These are phyloP conservation scores for Fusarium sp. DNA, from an alignment of 2,329 filamentous ascomycete genomes.

Conservation along the genomic window DNA sequence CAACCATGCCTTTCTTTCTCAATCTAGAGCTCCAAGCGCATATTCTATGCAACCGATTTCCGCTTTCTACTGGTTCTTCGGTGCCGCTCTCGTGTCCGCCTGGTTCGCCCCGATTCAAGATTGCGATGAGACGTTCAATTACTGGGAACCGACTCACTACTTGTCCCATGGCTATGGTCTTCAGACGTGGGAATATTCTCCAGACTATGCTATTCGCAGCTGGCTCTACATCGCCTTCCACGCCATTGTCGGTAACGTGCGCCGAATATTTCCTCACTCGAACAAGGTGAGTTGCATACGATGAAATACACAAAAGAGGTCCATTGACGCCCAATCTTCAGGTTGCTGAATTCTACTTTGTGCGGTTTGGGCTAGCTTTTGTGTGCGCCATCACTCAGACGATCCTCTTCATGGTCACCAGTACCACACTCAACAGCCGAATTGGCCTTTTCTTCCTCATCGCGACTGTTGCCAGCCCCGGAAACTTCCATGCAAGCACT, in stretches of 20 bases:
- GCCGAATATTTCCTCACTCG: constrained; percentile 69
- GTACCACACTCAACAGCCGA: constrained; percentile 78
- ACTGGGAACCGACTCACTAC: constrained; percentile 98
- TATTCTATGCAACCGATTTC: constrained; percentile 76
- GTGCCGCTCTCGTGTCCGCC: constrained; percentile 78
- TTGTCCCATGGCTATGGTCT: constrained; percentile 90
- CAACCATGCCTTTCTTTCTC: constrained; percentile 7
- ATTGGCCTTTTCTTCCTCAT: constrained; percentile 88
- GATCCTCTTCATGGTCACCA: constrained; percentile 80
- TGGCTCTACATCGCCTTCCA: constrained; percentile 91
- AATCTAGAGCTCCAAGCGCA: constrained; percentile 53
- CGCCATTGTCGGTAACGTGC: constrained; percentile 74
- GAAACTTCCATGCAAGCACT: constrained; percentile 91
- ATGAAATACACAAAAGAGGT: not conserved
- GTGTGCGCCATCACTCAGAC: constrained; percentile 85
- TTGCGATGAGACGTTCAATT: constrained; percentile 99
- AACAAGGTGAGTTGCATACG: constrained; percentile 58
- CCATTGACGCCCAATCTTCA: constrained; percentile 39
- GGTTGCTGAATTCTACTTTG: constrained; percentile 84
- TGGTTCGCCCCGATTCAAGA: constrained; percentile 92
- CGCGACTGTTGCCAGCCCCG: constrained; percentile 80
- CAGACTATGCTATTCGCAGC: constrained; percentile 91
- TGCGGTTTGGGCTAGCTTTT: constrained; percentile 79
- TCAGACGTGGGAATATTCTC: constrained; percentile 99
- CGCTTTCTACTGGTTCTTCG: constrained; percentile 83